Evolutionary conservation across 169 alveolate species (phyloP).

Genomic region (Eimeria tenella): DNA sequence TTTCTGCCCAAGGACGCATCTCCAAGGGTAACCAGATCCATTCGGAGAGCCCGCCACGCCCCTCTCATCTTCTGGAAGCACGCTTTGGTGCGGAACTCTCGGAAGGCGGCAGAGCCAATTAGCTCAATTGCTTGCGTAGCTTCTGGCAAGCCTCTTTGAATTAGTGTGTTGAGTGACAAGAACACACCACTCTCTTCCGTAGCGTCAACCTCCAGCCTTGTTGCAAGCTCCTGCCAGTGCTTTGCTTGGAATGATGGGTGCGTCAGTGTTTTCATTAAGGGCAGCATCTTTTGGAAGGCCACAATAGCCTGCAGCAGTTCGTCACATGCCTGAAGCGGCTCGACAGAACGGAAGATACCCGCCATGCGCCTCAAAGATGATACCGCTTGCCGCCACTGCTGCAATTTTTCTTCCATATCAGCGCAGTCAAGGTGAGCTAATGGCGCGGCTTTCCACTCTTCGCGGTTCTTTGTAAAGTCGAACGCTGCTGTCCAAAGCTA

Average conservation of each 20-base stretch:
- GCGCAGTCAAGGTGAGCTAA: slow-evolving; percentile 34
- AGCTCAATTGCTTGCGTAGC: slow-evolving; percentile 80
- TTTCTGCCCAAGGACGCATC: slow-evolving; percentile 82
- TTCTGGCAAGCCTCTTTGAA: slow-evolving; percentile 78
- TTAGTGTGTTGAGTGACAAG: slow-evolving; percentile 80
- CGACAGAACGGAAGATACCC: slow-evolving; percentile 60
- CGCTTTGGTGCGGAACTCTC: slow-evolving; percentile 64
- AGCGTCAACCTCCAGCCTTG: slow-evolving; percentile 12
- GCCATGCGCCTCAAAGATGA: slow-evolving; percentile 47
- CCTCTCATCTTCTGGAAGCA: slow-evolving; percentile 71
- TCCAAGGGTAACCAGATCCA: slow-evolving; percentile 84
- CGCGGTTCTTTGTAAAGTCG: slow-evolving; percentile 20
- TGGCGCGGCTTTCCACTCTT: slow-evolving; percentile 26
- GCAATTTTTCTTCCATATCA: slow-evolving; percentile 56
- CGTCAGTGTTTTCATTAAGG: slow-evolving; percentile 46
- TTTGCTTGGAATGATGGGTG: slow-evolving; percentile 58
- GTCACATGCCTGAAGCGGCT: slow-evolving; percentile 67
- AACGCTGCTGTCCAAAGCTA: slow-evolving; percentile 69
- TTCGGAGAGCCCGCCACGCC: slow-evolving; percentile 57
- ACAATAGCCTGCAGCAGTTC: slow-evolving; percentile 56
- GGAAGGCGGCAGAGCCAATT: slow-evolving; percentile 79
- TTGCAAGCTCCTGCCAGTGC: slow-evolving; percentile 64
- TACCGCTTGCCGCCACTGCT: slow-evolving; percentile 69
- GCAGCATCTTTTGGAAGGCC: slow-evolving; percentile 61
- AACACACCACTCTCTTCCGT: slow-evolving; percentile 24